phyloP scores from a whole-genome alignment of 805 yeast genomes.

The Cyberlindnera euphorbiae region DNA sequence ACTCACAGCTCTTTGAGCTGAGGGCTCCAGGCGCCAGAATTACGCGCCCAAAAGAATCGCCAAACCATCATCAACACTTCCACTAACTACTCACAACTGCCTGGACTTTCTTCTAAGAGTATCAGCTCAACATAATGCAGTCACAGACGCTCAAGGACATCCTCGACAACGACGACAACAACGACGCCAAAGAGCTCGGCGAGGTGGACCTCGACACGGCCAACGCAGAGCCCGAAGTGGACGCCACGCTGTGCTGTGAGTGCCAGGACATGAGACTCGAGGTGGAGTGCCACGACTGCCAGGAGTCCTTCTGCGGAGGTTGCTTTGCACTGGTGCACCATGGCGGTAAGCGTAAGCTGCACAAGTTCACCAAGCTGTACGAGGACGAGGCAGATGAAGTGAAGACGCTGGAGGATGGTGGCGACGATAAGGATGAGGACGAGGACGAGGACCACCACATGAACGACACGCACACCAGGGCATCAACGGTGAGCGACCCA shows the following conservation, averaged over 20 bases:
- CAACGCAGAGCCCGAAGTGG: constrained; percentile 16
- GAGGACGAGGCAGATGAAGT: constrained; percentile 15
- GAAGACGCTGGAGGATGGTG: constrained; percentile 19
- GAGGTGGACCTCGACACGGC: constrained; percentile 18
- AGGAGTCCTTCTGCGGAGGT: constrained; percentile 63
- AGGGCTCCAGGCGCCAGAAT: no score
- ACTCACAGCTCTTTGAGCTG: no score
- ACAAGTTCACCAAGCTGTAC: constrained; percentile 30
- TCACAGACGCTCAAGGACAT: constrained; percentile 35
- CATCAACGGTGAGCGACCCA: background rate
- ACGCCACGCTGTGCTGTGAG: constrained; percentile 53
- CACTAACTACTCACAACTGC: no score
- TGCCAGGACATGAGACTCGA: constrained; percentile 72
- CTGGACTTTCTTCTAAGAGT: no score
- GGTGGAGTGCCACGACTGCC: constrained; percentile 55
- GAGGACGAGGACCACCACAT: background rate
- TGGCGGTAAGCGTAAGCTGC: constrained; percentile 56
- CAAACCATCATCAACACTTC: no score
- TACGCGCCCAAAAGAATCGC: no score
- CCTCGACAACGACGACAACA: constrained; percentile 33
- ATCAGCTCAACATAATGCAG: no score
- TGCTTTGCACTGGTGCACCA: constrained; percentile 66
- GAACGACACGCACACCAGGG: background rate
- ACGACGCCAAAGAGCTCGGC: constrained; percentile 21
- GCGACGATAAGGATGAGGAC: constrained; percentile 18